Percentiles rank a stretch among this genome's conserved stretches.
These are phyloP conservation scores for Tarenaya hassleriana DNA, from an alignment of 345 rosid species.

Conservation along the genomic window DNA sequence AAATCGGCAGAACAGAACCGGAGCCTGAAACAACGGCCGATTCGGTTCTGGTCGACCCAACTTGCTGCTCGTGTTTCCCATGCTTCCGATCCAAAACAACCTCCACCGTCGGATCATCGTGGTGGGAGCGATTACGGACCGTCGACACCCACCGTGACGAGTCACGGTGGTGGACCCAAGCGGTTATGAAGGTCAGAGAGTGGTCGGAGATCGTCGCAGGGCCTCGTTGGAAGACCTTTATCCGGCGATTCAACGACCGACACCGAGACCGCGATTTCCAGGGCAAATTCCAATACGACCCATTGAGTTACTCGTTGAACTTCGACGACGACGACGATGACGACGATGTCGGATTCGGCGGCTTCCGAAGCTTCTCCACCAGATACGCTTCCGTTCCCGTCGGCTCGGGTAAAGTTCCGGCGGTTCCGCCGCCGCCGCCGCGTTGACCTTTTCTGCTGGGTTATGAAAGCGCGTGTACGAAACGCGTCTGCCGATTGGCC, in stretches of 20 bases:
- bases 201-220: slow-evolving; percentile 47
- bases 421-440: background rate
- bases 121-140: slow-evolving; percentile 35
- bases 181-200: slow-evolving; percentile 37
- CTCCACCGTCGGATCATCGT: slow-evolving; percentile 22
- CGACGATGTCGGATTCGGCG: slow-evolving; percentile 18
- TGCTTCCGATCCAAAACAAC: slow-evolving; percentile 19
- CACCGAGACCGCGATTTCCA: slow-evolving; percentile 22
- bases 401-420: slow-evolving; percentile 11
- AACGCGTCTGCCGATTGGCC: too few relatives aligned
- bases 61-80: slow-evolving; percentile 40
- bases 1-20: background rate
- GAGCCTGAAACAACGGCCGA: slow-evolving; percentile 19
- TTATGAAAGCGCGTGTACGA: too few relatives aligned
- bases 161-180: slow-evolving; percentile 30
- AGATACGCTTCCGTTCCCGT: slow-evolving; percentile 44
- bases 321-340: slow-evolving; percentile 46
- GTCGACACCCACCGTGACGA: slow-evolving; percentile 13
- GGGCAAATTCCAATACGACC: slow-evolving; percentile 56
- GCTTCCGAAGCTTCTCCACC: slow-evolving; percentile 45
- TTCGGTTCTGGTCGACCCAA: slow-evolving; percentile 23
- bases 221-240: slow-evolving; percentile 43
- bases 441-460: background rate
- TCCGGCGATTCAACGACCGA: slow-evolving; percentile 28
- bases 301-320: slow-evolving; percentile 64